phyloP scores from a whole-genome alignment of 768 basidiomycete species.

The Kwoniella dendrophila region DNA sequence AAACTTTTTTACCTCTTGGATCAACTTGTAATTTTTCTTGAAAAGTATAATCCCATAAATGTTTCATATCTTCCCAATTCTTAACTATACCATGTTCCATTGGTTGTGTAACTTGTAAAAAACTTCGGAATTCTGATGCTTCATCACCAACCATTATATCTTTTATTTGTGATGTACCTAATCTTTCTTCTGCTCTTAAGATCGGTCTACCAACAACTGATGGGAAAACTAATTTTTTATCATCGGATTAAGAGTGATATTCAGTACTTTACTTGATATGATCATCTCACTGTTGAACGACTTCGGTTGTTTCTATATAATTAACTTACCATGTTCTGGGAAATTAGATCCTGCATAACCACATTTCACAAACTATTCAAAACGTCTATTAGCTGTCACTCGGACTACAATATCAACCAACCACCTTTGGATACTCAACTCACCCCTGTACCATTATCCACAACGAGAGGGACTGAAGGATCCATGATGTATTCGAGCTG shows the following conservation, averaged over 20 bases:
- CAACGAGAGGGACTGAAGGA: constrained; percentile 63
- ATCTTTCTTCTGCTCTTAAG: constrained; percentile 93
- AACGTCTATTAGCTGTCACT: not conserved
- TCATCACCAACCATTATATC: constrained; percentile 99
- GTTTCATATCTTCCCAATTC: constrained; percentile 99
- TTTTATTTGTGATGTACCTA: constrained; percentile 81
- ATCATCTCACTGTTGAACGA: not conserved
- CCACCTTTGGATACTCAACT: constrained; percentile 49
- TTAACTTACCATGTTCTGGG: constrained; percentile 76
- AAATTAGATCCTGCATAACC: constrained; percentile 93
- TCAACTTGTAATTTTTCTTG: constrained; percentile 90
- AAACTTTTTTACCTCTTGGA: constrained; percentile 79
- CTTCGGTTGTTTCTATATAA: not conserved
- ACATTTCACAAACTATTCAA: constrained; percentile 82
- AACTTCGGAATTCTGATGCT: constrained; percentile 89
- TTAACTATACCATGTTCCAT: constrained; percentile 99
- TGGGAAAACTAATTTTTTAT: constrained; percentile 71
- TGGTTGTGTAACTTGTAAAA: constrained; percentile 93
- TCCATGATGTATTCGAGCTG: constrained; percentile 56
- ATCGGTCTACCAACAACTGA: constrained; percentile 97
- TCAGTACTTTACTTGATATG: not conserved
- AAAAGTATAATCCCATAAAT: constrained; percentile 98
- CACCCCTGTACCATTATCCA: constrained; percentile 88
- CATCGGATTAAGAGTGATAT: not conserved
- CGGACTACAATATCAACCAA: not conserved